Base-by-base conservation (phyloP, 441 rosid species). In the Gossypium trilobum region DNA sequence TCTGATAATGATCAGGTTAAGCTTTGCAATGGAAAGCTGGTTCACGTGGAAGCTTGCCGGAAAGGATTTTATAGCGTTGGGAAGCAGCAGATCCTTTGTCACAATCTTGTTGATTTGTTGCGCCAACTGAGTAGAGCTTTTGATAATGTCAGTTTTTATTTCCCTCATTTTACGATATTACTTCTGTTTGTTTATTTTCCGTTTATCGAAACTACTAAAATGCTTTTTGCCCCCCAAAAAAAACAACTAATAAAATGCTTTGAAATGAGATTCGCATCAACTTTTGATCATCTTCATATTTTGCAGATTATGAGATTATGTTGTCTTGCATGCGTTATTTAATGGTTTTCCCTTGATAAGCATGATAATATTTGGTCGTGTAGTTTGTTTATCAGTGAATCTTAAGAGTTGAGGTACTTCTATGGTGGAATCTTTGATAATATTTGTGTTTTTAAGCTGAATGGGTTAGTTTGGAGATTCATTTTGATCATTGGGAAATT, bases 51-150 rank as follows among this genome's bases (percentile, higher is more conserved):
- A 80, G 89, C 89, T 73, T 88, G 92, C 83, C 85, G 78, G 44
- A 85, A 85, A 74, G 95, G 99, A 19, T 94, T 90, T 80, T 90
- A 78, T 81, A 82, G 84, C 52, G 74, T 84, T 46, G 97, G 97
- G 66, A 94, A 91, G 86, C 97, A 84, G 70, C 82, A 76, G 81
- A 84, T 90, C 50, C 81, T 89, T 27, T 87, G 89, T 74, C 95
- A 89, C 80, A 86, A 88, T 75, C 91, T 94, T 59, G 94, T 94
- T 78, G 97, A 94, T 85, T 84, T 94, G 85, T 84, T 91, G 62
- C 85, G 97, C 68, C 98, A 94, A 79, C 88, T 89, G 33, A 89
- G 95, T 76, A 84, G 97, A 81, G 92, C 96, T 74, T 91, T 94
- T 63, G 91, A 90, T 66, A 87, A 88, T 78, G 99, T 92, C 66